Evolutionary conservation across 768 basidiomycete species (phyloP), one percentile per base, ranked within the genome.

Genomic region (Rhizopogon vinicolor): DNA sequence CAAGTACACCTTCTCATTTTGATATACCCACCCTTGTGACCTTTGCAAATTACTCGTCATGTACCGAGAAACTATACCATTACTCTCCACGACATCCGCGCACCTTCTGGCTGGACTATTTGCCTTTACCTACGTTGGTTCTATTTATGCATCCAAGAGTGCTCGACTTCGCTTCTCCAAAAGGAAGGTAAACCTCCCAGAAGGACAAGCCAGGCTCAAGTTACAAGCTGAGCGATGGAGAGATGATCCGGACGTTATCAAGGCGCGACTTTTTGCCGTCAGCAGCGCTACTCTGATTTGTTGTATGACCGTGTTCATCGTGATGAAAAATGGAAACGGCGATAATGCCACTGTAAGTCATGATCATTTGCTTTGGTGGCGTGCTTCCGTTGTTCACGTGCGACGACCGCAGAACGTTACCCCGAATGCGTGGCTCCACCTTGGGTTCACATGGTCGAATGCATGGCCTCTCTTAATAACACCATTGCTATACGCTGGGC

Each of bases 161-260:
- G 76, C 84, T 10, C 78, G 89, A 42, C 74, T 86, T 31, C 77
- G 75, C 9, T 83, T 82, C 65, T 65, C 76, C 48, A 63, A 67
- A 31, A 60, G 72, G 45, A 62, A 65, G 54, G 59, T 54, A 52
- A 53, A 53, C 29, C 62, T 58, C 55, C 58, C 61, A 44, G 66
- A 57, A 54, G 69, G 65, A 56, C 68, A 65, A 39, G 64, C 60
- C 29, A 60, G 68, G 44, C 69, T 58, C 48, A 72, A 69, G 58
- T 60, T 73, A 50, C 61, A 54, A 28, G 64, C 76, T 43, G 82
- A 83, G 54, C 73, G 79, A 19, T 85, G 83, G 81, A 78, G 95
- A 58, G 88, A 98, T 65, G 89, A 96, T 63, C 87, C 93, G 1
- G 79, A 79, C 40, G 90, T 96, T 5, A 93, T 98, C 57, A 77